Evolutionary conservation across 2,329 filamentous ascomycete species (phyloP), one percentile per base, ranked within the genome.

Genomic region (Paracorniculantispora psalliotae): DNA sequence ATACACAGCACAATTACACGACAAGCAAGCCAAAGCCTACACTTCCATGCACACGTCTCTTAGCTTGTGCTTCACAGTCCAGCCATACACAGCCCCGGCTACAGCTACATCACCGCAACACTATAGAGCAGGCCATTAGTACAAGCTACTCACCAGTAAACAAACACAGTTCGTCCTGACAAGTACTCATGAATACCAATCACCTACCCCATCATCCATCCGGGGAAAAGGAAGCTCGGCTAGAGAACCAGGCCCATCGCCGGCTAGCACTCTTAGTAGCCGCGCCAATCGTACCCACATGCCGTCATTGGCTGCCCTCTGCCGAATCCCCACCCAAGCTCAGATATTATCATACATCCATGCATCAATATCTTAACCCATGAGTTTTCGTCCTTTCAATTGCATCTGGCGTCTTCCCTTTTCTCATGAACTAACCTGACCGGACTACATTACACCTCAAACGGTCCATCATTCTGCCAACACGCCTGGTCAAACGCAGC

Each of bases 161-260:
- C 30, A 6, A 33, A n/a, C n/a, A n/a, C n/a, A n/a, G n/a, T n/a
- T n/a, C n/a, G n/a, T n/a, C n/a, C n/a, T n/a, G n/a, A n/a, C n/a
- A n/a, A n/a, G n/a, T 33, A 33, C 6, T 33, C 12, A 33, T 12
- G 12, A 33, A 33, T 33, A 33, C 30, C 15, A 21, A 8, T 52
- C n/a, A 2, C 21, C 48, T 5, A 43, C 19, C 30, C 30, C 50
- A 7, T 15, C 19, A 10, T 12, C 10, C n/a, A n/a, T 44, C 51
- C 55, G 55, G 55, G 35, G 55, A 33, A 58, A 58, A n/a, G 55
- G 55, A 58, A 58, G 55, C 47, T 51, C 54, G 48, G 35, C 47
- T 44, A 26, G 19, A 47, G 52, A 56, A 58, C 47, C 47, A 47
- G 55, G 19, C 47, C 39, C 10, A 4, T 13, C 5, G 15, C 43